These are phyloP conservation scores for Aureobasidium mangrovei DNA, from an alignment of 2,329 filamentous ascomycete genomes.

Conservation along the genomic window DNA sequence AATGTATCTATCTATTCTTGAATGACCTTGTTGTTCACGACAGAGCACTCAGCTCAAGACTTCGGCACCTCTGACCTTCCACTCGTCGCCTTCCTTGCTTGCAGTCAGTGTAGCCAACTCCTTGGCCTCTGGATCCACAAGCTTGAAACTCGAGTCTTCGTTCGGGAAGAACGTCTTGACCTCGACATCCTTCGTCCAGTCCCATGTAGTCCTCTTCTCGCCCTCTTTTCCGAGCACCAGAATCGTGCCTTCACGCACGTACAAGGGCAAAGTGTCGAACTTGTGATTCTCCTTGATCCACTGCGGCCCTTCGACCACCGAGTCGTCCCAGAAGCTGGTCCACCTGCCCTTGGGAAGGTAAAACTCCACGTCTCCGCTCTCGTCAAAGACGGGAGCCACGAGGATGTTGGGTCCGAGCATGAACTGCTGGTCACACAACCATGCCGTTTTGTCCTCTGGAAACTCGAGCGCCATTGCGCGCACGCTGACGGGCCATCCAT, in stretches of 20 bases:
- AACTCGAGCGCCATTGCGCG: slow-evolving; percentile 62
- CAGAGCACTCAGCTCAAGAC: background rate
- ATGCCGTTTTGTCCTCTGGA: slow-evolving; percentile 58
- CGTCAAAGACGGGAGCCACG: slow-evolving; percentile 55
- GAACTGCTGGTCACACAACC: slow-evolving; percentile 61
- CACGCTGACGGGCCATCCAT: slow-evolving; percentile 52
- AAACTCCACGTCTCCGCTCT: slow-evolving; percentile 55
- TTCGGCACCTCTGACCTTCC: slow-evolving; percentile 22
- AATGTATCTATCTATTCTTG: background rate
- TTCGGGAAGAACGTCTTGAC: slow-evolving; percentile 31
- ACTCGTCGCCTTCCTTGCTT: slow-evolving; percentile 25
- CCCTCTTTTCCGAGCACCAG: slow-evolving; percentile 33
- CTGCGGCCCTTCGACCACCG: slow-evolving; percentile 33
- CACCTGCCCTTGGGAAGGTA: slow-evolving; percentile 50
- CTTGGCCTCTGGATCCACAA: slow-evolving; percentile 29
- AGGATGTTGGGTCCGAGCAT: slow-evolving; percentile 61
- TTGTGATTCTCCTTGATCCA: slow-evolving; percentile 37
- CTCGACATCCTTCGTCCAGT: slow-evolving; percentile 33
- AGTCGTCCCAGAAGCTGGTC: slow-evolving; percentile 42
- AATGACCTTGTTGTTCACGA: background rate
- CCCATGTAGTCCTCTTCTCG: slow-evolving; percentile 29
- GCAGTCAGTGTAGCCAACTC: slow-evolving; percentile 26
- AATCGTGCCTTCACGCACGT: slow-evolving; percentile 33
- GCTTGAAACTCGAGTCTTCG: slow-evolving; percentile 26
- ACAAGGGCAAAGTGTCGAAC: slow-evolving; percentile 34